A percentile compares a stretch with the other conserved stretches of the same genome.
phyloP scores from a whole-genome alignment of 352 stramenopile species.

The Pythium phragmiticola region DNA sequence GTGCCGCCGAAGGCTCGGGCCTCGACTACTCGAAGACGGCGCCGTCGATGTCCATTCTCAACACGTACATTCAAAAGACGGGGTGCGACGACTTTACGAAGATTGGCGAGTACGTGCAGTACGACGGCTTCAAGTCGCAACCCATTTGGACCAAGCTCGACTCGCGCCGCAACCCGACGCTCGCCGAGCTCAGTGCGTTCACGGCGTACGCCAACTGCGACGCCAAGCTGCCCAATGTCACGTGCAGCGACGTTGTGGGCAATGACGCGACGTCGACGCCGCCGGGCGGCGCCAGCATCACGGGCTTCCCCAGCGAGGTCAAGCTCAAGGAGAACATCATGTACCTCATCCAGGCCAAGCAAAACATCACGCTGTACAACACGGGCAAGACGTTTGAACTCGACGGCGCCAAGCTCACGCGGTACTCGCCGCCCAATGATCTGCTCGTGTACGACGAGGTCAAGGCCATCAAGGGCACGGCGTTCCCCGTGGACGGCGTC shows the following conservation, averaged over 20 bases:
- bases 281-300: conserved; percentile 45
- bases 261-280: conserved; percentile 41
- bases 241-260: conserved; percentile 52
- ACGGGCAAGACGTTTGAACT: conserved; percentile 34
- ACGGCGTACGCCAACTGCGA: conserved; percentile 56
- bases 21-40: conserved; percentile 48
- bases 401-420: conserved; percentile 45
- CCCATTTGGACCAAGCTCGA: conserved; percentile 57
- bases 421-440: conserved; percentile 41
- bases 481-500: conserved; percentile 58
- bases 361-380: conserved; percentile 50
- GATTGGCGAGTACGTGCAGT: conserved; percentile 68
- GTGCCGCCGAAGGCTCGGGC: conserved; percentile 52
- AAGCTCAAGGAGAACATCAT: conserved; percentile 27
- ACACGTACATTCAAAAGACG: conserved; percentile 53
- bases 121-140: conserved; percentile 44
- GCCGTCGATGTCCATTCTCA: conserved; percentile 35
- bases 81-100: conserved; percentile 59
- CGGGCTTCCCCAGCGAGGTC: conserved; percentile 45
- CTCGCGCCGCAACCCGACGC: conserved; percentile 54
- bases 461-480: conserved; percentile 42
- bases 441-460: conserved; percentile 33
- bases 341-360: conserved; percentile 48
- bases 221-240: conserved; percentile 46
- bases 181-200: conserved; percentile 55